These are phyloP conservation scores for Ogataea hybrid DNA, from an alignment of 1,139 yeast species.

Conservation along the genomic window DNA sequence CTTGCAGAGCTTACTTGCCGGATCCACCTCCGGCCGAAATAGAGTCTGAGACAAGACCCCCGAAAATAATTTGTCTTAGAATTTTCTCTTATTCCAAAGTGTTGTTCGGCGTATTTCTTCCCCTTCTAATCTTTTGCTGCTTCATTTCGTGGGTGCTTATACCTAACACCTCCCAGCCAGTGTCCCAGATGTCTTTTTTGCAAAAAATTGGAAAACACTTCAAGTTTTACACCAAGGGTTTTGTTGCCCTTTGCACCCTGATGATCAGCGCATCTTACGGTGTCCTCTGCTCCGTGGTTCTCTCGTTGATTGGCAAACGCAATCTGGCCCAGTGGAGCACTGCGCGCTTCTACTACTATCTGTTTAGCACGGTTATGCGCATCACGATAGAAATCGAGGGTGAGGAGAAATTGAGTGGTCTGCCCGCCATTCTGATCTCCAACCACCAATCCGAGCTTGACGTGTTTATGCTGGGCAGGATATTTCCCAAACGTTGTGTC, in stretches of 20 bases:
- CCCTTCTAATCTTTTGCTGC: constrained; percentile 7
- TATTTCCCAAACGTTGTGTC: constrained; percentile 86
- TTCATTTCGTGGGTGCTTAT: constrained; percentile 13
- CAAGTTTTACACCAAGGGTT: constrained; percentile 55
- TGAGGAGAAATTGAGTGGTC: constrained; percentile 47
- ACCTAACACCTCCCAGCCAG: constrained; percentile 11
- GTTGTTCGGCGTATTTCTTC: constrained; percentile 11
- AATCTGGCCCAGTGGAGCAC: constrained; percentile 87
- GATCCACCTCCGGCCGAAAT: not conserved
- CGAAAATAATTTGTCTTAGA: constrained; percentile 5
- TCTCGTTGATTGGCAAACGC: constrained; percentile 69
- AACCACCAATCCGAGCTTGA: constrained; percentile 95
- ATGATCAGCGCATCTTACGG: constrained; percentile 71
- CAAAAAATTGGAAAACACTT: constrained; percentile 27
- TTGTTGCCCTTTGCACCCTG: constrained; percentile 51
- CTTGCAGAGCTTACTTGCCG: too few relatives aligned
- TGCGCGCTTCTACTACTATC: constrained; percentile 73
- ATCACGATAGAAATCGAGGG: constrained; percentile 67
- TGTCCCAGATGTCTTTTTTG: constrained; percentile 22
- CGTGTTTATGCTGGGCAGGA: constrained; percentile 70
- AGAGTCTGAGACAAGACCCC: not conserved
- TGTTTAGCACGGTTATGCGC: constrained; percentile 62
- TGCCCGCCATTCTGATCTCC: constrained; percentile 80
- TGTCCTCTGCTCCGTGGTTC: constrained; percentile 66
- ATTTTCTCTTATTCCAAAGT: constrained; percentile 13